Evolutionary conservation across 768 basidiomycete genomes (phyloP), one percentile per base, ranked within the genome.

Genomic region (Suillus hirtellus): DNA sequence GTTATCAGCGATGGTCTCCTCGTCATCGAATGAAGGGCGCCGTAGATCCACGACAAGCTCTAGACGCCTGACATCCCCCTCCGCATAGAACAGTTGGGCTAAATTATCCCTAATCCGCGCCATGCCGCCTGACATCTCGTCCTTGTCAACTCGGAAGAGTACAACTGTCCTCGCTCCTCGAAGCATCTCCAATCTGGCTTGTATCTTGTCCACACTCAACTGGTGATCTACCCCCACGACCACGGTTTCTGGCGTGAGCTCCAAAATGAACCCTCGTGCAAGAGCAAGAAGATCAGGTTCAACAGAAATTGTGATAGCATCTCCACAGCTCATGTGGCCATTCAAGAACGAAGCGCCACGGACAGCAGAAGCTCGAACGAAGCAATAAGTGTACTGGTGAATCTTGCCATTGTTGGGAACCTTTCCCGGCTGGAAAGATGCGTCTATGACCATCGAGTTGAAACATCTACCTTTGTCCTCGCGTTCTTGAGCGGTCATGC

Each of bases 81-180:
- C 84, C 0, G 83, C 85, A 69, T 93, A 93, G 77, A 98, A 99
- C 11, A 99, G 70, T 61, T 89, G 89, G 0, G 95, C 90, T 50
- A 99, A 86, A 69, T 97, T 99, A 67, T 93, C 89, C 10, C 97
- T 84, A 71, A 99, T 88, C 21, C 93, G 84, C 47, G 87, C 86
- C 87, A 99, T 90, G 1, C 95, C 94, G 8, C 87, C 85, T 5
- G 87, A 86, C 56, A 98, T 77, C 73, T 99, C 97, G 72, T 99
- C 97, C 70, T 89, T 95, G 80, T 99, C 97, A 63, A 99, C 86
- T 17, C 96, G 85, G 78, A 95, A 99, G 27, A 77, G 83, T 15
- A 27, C 14, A 35, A 65, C 68, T 24, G 58, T 40, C 31, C 67
- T 62, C n/a, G 35, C 59, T 9, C 65, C 67, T 42, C 66, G 68